Percentiles rank a stretch among this genome's conserved stretches.
phyloP scores from a whole-genome alignment of 2,329 filamentous ascomycete genomes.

The Colletotrichum lupini region DNA sequence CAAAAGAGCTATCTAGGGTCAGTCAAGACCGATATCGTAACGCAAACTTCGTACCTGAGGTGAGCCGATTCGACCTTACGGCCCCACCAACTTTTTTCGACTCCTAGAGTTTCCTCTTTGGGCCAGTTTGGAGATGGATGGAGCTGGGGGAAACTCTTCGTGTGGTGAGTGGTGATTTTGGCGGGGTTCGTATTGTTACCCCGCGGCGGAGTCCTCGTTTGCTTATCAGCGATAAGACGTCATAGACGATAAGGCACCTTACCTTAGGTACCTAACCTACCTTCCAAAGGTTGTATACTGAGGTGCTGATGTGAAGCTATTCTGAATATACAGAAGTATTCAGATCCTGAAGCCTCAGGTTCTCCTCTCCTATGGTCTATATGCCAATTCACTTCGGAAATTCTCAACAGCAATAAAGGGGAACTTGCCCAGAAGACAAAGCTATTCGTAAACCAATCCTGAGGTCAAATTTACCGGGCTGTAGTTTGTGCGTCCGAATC shows the following conservation, averaged over 20 bases:
- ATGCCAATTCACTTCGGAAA: too few relatives aligned
- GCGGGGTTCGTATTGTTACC: slow-evolving; percentile 8
- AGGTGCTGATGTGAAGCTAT: not conserved
- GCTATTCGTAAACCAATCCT: too few relatives aligned
- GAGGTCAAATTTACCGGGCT: too few relatives aligned
- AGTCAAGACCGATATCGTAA: too few relatives aligned
- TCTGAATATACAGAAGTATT: not conserved
- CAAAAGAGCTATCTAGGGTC: too few relatives aligned
- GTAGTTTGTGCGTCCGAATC: too few relatives aligned
- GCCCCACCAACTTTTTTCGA: not conserved
- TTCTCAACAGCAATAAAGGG: not conserved
- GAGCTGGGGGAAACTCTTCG: not conserved
- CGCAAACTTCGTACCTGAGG: too few relatives aligned
- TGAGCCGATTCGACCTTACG: too few relatives aligned
- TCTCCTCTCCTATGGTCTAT: not conserved
- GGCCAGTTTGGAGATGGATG: not conserved
- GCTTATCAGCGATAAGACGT: slow-evolving; percentile 31
- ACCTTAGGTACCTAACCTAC: not conserved
- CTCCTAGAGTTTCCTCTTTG: slow-evolving; percentile 17
- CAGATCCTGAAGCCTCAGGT: not conserved
- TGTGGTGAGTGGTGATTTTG: not conserved
- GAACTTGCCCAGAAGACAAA: too few relatives aligned
- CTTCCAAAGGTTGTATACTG: too few relatives aligned
- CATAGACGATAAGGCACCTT: not conserved
- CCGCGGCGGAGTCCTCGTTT: slow-evolving; percentile 20